phyloP scores from a whole-genome alignment of 2,329 filamentous ascomycete genomes.

The Geosmithia putterillii region DNA sequence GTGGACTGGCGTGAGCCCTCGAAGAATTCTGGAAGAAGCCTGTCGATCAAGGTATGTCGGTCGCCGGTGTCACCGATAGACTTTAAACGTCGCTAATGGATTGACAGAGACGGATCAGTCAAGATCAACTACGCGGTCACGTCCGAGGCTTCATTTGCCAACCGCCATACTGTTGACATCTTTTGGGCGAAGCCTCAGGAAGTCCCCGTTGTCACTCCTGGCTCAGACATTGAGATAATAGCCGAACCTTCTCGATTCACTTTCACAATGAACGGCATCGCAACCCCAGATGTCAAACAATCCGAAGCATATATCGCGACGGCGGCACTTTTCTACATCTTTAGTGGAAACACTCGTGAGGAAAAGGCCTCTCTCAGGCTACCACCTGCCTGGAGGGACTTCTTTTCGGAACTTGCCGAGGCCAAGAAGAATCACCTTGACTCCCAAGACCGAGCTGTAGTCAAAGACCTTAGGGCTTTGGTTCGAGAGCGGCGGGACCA shows the following conservation, averaged over 20 bases:
- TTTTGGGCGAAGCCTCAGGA: conserved; percentile 67
- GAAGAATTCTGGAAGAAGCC: conserved; percentile 71
- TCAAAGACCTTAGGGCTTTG: conserved; percentile 58
- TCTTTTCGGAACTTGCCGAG: conserved; percentile 71
- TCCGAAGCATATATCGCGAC: conserved; percentile 83
- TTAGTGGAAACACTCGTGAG: conserved; percentile 65
- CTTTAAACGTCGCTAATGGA: conserved; percentile 1
- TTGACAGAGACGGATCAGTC: conserved; percentile 53
- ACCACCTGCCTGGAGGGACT: conserved; percentile 68
- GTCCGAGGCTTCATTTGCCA: conserved; percentile 63
- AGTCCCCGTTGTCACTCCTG: conserved; percentile 18
- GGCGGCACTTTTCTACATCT: conserved; percentile 68
- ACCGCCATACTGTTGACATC: conserved; percentile 63
- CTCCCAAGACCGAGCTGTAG: conserved; percentile 51
- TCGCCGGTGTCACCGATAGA: neutral
- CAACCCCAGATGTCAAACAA: conserved; percentile 64
- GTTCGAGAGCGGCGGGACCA: conserved; percentile 57
- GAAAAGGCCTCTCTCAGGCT: conserved; percentile 74
- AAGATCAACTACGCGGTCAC: conserved; percentile 56
- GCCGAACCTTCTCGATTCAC: conserved; percentile 40
- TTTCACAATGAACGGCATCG: conserved; percentile 63
- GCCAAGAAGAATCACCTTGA: conserved; percentile 60
- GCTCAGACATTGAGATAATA: conserved; percentile 29
- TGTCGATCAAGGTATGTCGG: conserved; percentile 58
- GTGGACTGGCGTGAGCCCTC: conserved; percentile 63